Evolutionary conservation across 768 basidiomycete species (phyloP).

Genomic region (Collybiopsis confluens): DNA sequence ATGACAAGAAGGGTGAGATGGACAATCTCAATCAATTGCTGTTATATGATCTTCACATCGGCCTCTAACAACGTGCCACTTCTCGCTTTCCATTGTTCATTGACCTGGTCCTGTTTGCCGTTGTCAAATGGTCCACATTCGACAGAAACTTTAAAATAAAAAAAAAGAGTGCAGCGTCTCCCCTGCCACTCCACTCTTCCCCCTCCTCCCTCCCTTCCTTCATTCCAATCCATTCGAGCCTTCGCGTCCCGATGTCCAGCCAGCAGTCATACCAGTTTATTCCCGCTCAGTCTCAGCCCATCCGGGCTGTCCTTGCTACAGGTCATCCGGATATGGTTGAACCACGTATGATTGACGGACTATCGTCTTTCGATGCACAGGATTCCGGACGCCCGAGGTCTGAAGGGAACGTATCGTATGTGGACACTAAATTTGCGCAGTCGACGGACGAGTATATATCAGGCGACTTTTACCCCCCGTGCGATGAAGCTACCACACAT

Average conservation of each 20-base stretch:
- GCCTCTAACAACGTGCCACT: slow-evolving; percentile 6
- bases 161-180: neutral
- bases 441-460: neutral
- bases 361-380: neutral
- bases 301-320: neutral
- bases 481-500: neutral
- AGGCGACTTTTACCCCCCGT: neutral
- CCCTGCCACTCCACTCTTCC: neutral
- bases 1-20: neutral
- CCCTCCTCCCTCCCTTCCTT: neutral
- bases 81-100: slow-evolving; percentile 8
- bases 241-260: too few relatives aligned
- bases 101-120: neutral
- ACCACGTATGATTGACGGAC: neutral
- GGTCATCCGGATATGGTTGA: neutral
- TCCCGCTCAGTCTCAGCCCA: neutral
- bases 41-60: neutral
- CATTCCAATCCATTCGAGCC: neutral
- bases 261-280: neutral
- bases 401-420: neutral
- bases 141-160: neutral
- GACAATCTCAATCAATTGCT: too few relatives aligned
- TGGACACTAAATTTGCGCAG: neutral
- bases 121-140: slow-evolving; percentile 6
- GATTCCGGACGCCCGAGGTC: neutral